Conservation (phyloP, 73 alveolate genomes). For the Symbiodinium pilosum region DNA sequence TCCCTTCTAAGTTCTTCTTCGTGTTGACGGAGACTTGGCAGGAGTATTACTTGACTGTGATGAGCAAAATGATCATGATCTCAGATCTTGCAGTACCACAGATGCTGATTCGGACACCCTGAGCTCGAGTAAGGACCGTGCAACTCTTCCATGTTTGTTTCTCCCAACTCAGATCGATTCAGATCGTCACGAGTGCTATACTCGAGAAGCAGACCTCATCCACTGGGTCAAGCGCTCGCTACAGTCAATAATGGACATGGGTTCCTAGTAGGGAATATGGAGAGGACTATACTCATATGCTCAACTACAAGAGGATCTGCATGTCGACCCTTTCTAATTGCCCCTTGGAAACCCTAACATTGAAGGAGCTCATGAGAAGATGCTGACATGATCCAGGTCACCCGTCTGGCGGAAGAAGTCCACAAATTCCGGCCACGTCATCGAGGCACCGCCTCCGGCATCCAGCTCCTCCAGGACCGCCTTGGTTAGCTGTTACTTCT, state of each 20-base stretch:
- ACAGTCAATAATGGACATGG: too few species aligned
- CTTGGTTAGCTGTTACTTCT: too few species aligned
- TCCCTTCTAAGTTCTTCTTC: constrained; percentile 18
- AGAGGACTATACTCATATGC: too few species aligned
- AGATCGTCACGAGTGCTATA: constrained; percentile 42
- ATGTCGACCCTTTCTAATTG: too few species aligned
- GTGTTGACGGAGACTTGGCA: constrained; percentile 35
- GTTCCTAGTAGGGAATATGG: too few species aligned
- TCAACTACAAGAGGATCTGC: too few species aligned
- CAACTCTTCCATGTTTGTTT: constrained; percentile 14
- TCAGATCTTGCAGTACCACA: not conserved
- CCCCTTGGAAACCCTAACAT: too few species aligned
- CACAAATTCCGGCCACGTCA: constrained; percentile 73
- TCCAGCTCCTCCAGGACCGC: constrained; percentile 47
- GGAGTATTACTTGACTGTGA: too few species aligned
- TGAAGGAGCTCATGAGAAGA: not conserved
- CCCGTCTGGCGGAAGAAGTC: constrained; percentile 88
- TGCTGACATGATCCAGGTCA: not conserved
- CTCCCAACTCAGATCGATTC: constrained; percentile 35
- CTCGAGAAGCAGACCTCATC: constrained; percentile 51
- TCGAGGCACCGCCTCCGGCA: constrained; percentile 31
- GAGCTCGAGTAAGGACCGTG: not conserved
- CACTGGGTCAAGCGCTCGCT: not conserved
- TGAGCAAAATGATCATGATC: not conserved
- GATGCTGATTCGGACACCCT: too few species aligned